Percentiles rank a stretch among this genome's conserved stretches.
phyloP scores from a whole-genome alignment of 2,329 filamentous ascomycete species.

The Uncinocarpus reesii region DNA sequence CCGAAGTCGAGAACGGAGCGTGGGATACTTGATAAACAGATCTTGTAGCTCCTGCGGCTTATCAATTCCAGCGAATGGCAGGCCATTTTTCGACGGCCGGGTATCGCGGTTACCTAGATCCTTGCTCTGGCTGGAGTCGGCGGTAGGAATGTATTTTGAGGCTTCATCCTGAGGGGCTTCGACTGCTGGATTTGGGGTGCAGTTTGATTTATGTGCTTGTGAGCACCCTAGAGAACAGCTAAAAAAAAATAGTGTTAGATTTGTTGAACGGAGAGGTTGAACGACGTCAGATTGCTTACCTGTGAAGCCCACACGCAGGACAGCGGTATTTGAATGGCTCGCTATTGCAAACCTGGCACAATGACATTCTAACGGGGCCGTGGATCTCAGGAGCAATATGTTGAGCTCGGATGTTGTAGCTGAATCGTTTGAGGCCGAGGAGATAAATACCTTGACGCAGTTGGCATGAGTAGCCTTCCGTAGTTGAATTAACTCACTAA shows the following conservation, averaged over 20 bases:
- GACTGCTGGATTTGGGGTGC: conserved; percentile 23
- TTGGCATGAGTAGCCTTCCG: too few species aligned
- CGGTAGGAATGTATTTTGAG: conserved; percentile 3
- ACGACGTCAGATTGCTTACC: conserved; percentile 18
- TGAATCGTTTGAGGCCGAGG: too few species aligned
- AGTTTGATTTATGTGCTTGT: conserved; percentile 37
- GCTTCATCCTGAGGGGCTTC: conserved; percentile 5
- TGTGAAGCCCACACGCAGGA: conserved; percentile 22
- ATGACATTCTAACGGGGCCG: conserved; percentile 7
- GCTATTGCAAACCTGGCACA: conserved; percentile 24
- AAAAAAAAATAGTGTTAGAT: too few species aligned
- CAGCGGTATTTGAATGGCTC: conserved; percentile 26
- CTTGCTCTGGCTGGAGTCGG: too few species aligned
- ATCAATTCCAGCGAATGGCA: conserved; percentile 17
- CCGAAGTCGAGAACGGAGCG: conserved; percentile 31
- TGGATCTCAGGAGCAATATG: not conserved
- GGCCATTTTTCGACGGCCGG: too few species aligned
- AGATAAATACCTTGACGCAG: too few species aligned
- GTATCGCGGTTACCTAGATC: too few species aligned
- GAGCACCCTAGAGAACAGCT: conserved; percentile 41
- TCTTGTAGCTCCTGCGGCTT: conserved; percentile 29
- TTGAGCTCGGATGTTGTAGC: too few species aligned
- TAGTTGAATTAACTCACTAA: too few species aligned
- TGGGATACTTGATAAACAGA: conserved; percentile 31
- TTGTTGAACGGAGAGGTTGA: not conserved